Conservation (phyloP, 176 grass and related monocot genomes). For the Aegilops tauschii region DNA sequence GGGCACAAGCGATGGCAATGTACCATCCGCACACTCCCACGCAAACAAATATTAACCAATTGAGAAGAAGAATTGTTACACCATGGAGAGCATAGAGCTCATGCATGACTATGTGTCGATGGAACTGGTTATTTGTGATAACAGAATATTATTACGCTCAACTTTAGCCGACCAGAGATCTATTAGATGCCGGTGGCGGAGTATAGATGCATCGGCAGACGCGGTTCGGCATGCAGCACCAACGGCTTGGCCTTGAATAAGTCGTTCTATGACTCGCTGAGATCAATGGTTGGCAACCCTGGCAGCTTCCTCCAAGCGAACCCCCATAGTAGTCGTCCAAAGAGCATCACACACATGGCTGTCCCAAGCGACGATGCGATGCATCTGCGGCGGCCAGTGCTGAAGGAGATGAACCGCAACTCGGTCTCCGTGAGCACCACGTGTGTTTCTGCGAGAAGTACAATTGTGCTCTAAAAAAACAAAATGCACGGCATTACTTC, state of each 20-base stretch:
- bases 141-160: no score
- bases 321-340: slow-evolving; percentile 23
- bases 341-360: background rate
- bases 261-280: background rate
- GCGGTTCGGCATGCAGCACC: background rate
- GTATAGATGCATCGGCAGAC: background rate
- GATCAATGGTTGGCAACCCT: background rate
- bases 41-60: no score
- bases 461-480: no score
- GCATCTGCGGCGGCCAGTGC: background rate
- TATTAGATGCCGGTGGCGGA: background rate
- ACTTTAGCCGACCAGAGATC: background rate
- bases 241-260: background rate
- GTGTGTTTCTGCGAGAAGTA: background rate
- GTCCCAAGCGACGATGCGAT: background rate
- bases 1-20: no score
- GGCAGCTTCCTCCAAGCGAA: slow-evolving; percentile 9
- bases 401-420: slow-evolving; percentile 33
- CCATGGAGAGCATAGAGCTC: no score
- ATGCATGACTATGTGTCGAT: background rate
- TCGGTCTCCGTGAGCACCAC: slow-evolving; percentile 24
- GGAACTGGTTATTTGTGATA: background rate
- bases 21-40: no score
- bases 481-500: no score
- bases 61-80: no score